Conservation (phyloP, 202 grass and related monocot genomes). For the Bolboschoenoplectus hybrid region DNA sequence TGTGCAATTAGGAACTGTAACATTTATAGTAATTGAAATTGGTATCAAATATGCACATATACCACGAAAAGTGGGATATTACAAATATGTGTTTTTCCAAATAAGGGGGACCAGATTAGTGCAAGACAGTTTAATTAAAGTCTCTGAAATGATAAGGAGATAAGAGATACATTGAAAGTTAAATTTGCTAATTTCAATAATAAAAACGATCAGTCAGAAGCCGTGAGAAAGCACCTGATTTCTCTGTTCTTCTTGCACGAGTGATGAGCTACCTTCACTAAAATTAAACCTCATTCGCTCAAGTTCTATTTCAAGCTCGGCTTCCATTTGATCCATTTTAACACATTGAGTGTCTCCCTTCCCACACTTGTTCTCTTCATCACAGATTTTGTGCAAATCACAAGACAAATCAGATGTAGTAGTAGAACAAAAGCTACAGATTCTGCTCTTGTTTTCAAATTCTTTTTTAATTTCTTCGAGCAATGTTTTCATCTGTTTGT, state of each 20-base stretch:
- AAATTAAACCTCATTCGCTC: slow-evolving; percentile 47
- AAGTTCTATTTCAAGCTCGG: slow-evolving; percentile 66
- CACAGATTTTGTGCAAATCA: slow-evolving; percentile 20
- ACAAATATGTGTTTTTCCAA: not conserved
- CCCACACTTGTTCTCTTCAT: slow-evolving; percentile 29
- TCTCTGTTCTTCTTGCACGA: slow-evolving; percentile 29
- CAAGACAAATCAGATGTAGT: slow-evolving; percentile 45
- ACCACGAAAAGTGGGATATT: not conserved
- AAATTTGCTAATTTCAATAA: slow-evolving; percentile 20
- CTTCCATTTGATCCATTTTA: slow-evolving; percentile 59
- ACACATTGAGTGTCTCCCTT: not conserved
- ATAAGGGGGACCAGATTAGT: not conserved
- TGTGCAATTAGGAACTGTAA: not conserved
- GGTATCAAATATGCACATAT: not conserved
- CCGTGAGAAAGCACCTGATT: slow-evolving; percentile 42
- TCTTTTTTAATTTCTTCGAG: slow-evolving; percentile 57
- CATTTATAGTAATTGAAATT: not conserved
- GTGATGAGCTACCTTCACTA: slow-evolving; percentile 27
- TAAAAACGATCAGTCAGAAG: slow-evolving; percentile 4
- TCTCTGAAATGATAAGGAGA: not conserved
- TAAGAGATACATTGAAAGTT: not conserved
- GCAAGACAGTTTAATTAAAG: not conserved
- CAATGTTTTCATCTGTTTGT: slow-evolving; percentile 68
- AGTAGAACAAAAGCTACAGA: slow-evolving; percentile 36
- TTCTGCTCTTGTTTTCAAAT: slow-evolving; percentile 39